These are phyloP conservation scores for Amborella trichopoda DNA, from an alignment of 164 flowering plant genomes.

Conservation along the genomic window DNA sequence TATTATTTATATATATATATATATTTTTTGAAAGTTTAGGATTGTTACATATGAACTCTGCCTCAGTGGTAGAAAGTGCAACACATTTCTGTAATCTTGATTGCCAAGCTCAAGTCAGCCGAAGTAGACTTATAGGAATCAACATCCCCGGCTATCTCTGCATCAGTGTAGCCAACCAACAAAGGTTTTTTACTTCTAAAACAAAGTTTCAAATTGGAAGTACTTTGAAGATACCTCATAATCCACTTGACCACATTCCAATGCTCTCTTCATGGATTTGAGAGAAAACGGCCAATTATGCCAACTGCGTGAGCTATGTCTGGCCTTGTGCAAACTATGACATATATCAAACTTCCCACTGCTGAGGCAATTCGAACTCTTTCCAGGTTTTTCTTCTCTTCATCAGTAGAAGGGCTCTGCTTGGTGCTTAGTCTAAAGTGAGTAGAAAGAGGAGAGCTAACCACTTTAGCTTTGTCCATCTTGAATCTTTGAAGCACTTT, in stretches of 20 bases:
- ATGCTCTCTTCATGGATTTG: background rate
- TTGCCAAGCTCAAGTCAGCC: background rate
- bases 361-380: background rate
- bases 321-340: background rate
- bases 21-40: too few relatives aligned
- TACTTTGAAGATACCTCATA: background rate
- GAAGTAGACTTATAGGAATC: background rate
- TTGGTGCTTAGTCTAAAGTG: background rate
- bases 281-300: background rate
- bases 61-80: background rate
- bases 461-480: background rate
- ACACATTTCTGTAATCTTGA: background rate
- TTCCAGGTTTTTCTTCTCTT: background rate
- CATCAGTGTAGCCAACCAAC: background rate
- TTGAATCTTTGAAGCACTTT: slow-evolving; percentile 1
- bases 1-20: too few relatives aligned
- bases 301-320: slow-evolving; percentile 1
- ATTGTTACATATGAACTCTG: too few relatives aligned
- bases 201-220: background rate
- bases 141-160: background rate
- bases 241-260: slow-evolving; percentile 1
- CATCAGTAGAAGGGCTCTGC: background rate
- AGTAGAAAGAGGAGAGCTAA: background rate
- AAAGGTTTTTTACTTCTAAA: background rate
- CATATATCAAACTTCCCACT: slow-evolving; percentile 3